phyloP scores from a whole-genome alignment of 768 basidiomycete genomes.

The Boletus patriciae region DNA sequence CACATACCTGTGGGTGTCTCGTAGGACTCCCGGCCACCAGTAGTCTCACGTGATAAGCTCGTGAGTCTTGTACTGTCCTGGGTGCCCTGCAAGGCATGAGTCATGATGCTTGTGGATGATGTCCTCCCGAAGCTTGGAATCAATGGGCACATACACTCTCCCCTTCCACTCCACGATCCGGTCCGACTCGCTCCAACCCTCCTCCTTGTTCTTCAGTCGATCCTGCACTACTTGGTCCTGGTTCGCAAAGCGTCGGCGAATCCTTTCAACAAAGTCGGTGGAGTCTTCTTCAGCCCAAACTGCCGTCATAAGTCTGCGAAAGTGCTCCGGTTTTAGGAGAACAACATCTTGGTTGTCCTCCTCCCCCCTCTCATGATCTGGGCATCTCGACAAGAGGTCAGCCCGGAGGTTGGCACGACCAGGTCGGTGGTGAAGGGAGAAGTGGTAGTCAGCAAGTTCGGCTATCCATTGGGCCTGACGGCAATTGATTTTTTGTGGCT shows the following conservation, averaged over 20 bases:
- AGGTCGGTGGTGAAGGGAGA: slow-evolving; percentile 31
- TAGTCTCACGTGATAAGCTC: slow-evolving; percentile 23
- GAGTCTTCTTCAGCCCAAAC: too few species aligned
- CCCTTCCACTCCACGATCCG: slow-evolving; percentile 2
- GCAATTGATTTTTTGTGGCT: slow-evolving; percentile 38
- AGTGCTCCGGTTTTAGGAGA: slow-evolving; percentile 16
- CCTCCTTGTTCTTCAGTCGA: too few species aligned
- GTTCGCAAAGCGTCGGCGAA: too few species aligned
- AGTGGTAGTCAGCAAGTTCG: slow-evolving; percentile 36
- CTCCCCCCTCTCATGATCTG: slow-evolving; percentile 19
- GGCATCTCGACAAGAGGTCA: slow-evolving; percentile 28
- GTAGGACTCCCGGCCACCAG: slow-evolving; percentile 30
- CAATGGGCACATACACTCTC: slow-evolving; percentile 23
- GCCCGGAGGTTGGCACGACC: slow-evolving; percentile 20
- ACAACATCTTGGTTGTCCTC: slow-evolving; percentile 22
- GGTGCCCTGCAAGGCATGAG: slow-evolving; percentile 27
- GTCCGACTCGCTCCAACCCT: not conserved
- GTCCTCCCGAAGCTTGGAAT: slow-evolving; percentile 12
- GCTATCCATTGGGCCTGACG: slow-evolving; percentile 45
- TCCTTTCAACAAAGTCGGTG: too few species aligned
- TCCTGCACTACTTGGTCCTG: too few species aligned
- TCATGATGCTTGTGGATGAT: slow-evolving; percentile 28
- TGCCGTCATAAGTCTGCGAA: too few species aligned
- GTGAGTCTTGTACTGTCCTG: slow-evolving; percentile 24
- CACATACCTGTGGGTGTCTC: slow-evolving; percentile 23